Evolutionary conservation across 2,329 filamentous ascomycete species (phyloP).

Genomic region (Phyllosticta capitalensis): DNA sequence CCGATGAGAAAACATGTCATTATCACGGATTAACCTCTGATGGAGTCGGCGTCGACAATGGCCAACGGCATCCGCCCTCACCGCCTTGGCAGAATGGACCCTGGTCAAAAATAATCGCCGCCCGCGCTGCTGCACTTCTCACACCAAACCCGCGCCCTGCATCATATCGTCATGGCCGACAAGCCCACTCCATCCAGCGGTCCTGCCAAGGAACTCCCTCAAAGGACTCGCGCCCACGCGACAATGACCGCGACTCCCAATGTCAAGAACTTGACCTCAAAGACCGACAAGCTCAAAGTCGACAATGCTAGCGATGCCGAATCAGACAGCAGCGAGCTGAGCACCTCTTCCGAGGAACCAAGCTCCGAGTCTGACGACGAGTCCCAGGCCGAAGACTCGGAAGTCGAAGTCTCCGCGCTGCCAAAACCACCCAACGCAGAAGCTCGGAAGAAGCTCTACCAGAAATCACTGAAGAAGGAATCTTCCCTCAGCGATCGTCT

Average conservation of each 20-base stretch:
- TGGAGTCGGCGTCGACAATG: background rate
- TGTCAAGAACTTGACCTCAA: background rate
- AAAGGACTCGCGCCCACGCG: background rate
- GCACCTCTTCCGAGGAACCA: slow-evolving; percentile 28
- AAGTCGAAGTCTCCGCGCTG: slow-evolving; percentile 5
- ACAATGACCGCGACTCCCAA: background rate
- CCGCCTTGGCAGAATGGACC: slow-evolving; percentile 6
- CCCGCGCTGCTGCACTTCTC: background rate
- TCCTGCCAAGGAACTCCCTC: background rate
- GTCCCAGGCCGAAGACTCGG: slow-evolving; percentile 14
- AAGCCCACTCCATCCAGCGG: background rate
- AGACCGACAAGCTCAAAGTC: background rate
- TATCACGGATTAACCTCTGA: no score
- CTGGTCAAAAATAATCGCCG: slow-evolving; percentile 8
- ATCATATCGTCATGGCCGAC: background rate
- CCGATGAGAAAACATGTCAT: no score
- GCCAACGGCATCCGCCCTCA: background rate
- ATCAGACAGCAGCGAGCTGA: slow-evolving; percentile 2
- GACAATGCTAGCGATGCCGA: slow-evolving; percentile 1
- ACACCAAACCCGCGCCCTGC: background rate
- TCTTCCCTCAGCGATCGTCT: slow-evolving; percentile 19
- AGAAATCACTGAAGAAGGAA: background rate
- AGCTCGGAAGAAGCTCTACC: slow-evolving; percentile 5
- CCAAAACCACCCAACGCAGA: background rate
- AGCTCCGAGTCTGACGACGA: slow-evolving; percentile 22